These are phyloP conservation scores for Mycena rosella DNA, from an alignment of 768 basidiomycete species.

Conservation along the genomic window DNA sequence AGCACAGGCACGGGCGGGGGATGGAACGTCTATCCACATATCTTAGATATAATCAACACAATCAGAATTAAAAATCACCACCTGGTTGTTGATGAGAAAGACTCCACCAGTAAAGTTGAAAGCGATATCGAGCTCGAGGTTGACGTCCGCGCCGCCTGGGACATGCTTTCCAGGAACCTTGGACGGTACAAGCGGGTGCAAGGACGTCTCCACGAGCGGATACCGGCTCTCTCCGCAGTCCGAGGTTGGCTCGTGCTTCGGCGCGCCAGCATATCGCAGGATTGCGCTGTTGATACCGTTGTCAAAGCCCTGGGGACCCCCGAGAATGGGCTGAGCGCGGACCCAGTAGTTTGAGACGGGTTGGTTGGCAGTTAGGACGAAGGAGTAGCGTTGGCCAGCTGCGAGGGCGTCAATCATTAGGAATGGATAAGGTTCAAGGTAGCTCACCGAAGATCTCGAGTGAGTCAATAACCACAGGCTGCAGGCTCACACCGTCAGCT, in stretches of 20 bases:
- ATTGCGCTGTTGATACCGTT: slow-evolving; percentile 29
- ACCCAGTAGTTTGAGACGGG: slow-evolving; percentile 32
- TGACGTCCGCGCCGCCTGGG: slow-evolving; percentile 45
- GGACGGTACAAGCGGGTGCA: slow-evolving; percentile 43
- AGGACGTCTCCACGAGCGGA: slow-evolving; percentile 24
- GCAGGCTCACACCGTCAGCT: slow-evolving; percentile 52
- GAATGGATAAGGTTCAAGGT: slow-evolving; percentile 26
- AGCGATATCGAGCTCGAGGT: neutral
- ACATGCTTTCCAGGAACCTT: slow-evolving; percentile 44
- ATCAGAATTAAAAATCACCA: too few relatives aligned
- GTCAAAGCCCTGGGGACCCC: slow-evolving; percentile 3
- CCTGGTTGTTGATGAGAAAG: slow-evolving; percentile 10
- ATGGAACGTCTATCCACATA: neutral
- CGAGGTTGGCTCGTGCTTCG: slow-evolving; percentile 3
- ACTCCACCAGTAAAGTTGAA: neutral
- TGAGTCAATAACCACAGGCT: slow-evolving; percentile 53
- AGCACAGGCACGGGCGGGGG: slow-evolving; percentile 8
- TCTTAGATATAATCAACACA: neutral
- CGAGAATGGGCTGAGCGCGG: slow-evolving; percentile 11
- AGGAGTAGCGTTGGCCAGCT: slow-evolving; percentile 47
- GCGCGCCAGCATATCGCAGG: slow-evolving; percentile 29
- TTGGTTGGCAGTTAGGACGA: slow-evolving; percentile 16
- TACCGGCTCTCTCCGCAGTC: neutral
- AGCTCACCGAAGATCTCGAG: slow-evolving; percentile 51
- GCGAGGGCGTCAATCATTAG: neutral